phyloP scores from a whole-genome alignment of 768 basidiomycete species.

The Chalciporus sphaerocephalus region DNA sequence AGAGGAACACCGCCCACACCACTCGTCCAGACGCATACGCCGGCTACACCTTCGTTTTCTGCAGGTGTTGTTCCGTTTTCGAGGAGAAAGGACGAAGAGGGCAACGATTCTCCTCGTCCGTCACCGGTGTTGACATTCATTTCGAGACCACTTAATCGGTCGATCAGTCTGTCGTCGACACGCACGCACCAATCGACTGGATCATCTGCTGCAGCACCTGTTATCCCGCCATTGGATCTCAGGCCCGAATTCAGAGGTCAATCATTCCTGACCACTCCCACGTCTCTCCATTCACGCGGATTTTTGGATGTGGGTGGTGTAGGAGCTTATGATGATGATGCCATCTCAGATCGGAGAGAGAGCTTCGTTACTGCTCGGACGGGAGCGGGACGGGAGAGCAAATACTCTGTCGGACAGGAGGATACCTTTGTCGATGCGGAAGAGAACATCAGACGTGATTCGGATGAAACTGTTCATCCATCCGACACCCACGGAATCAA shows the following conservation, averaged over 20 bases:
- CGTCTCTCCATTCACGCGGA: slow-evolving; percentile 21
- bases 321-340: slow-evolving; percentile 35
- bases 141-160: slow-evolving; percentile 60
- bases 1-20: slow-evolving; percentile 13
- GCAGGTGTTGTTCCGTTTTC: slow-evolving; percentile 22
- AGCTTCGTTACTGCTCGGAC: slow-evolving; percentile 52
- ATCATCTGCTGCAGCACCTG: slow-evolving; percentile 40
- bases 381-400: slow-evolving; percentile 27
- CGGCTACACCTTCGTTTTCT: slow-evolving; percentile 19
- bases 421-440: slow-evolving; percentile 28
- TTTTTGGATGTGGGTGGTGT: slow-evolving; percentile 21
- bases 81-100: slow-evolving; percentile 28
- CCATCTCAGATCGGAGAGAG: slow-evolving; percentile 48
- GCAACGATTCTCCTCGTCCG: slow-evolving; percentile 38
- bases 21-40: slow-evolving; percentile 19
- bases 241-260: slow-evolving; percentile 47
- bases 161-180: slow-evolving; percentile 60
- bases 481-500: slow-evolving; percentile 18
- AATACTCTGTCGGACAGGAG: slow-evolving; percentile 27
- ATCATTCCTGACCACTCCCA: slow-evolving; percentile 28
- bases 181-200: slow-evolving; percentile 48
- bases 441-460: slow-evolving; percentile 21
- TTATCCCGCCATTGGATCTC: slow-evolving; percentile 57
- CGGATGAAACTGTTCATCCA: slow-evolving; percentile 20
- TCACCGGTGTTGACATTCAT: slow-evolving; percentile 57